Percentiles rank a stretch among this genome's conserved stretches.
Conservation (phyloP, 2,329 filamentous ascomycete species). For the Xylaria sp. region DNA sequence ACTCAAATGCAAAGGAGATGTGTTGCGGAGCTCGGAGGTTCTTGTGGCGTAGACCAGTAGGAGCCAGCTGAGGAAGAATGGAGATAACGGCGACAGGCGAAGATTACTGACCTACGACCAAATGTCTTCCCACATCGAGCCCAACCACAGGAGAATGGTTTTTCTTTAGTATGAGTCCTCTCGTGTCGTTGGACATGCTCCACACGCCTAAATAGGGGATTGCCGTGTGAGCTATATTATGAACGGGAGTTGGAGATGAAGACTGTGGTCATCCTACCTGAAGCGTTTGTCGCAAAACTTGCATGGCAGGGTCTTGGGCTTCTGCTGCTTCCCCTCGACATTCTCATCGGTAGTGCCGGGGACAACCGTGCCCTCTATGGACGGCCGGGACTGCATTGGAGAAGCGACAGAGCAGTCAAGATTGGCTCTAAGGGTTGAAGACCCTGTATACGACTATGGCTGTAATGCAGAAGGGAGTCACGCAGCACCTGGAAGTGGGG, state of each 20-base stretch:
- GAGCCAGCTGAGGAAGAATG: constrained; percentile 35
- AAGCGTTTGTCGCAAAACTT: constrained; percentile 72
- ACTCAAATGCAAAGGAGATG: constrained; percentile 34
- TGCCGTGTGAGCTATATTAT: constrained; percentile 55
- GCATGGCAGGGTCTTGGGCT: constrained; percentile 70
- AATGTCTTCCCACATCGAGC: constrained; percentile 71
- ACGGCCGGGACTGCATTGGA: constrained; percentile 58
- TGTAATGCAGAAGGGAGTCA: constrained; percentile 51
- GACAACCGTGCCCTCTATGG: constrained; percentile 59
- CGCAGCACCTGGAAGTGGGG: constrained; percentile 51
- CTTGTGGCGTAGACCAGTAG: constrained; percentile 34
- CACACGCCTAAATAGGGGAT: constrained; percentile 62
- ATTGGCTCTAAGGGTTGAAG: constrained; percentile 46
- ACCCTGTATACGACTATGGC: constrained; percentile 48
- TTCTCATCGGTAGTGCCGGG: constrained; percentile 57
- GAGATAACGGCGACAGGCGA: constrained; percentile 40
- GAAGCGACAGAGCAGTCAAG: constrained; percentile 45
- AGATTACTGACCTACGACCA: constrained; percentile 65
- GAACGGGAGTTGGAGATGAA: constrained; percentile 42
- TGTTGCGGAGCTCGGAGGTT: constrained; percentile 37
- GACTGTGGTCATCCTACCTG: constrained; percentile 58
- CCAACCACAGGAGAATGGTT: constrained; percentile 70
- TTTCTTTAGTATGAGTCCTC: constrained; percentile 72
- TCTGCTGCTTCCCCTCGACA: constrained; percentile 64
- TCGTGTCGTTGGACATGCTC: constrained; percentile 73